Percentiles rank a stretch among this genome's conserved stretches.
Conservation (phyloP, 345 rosid species). For the Salix exigua region DNA sequence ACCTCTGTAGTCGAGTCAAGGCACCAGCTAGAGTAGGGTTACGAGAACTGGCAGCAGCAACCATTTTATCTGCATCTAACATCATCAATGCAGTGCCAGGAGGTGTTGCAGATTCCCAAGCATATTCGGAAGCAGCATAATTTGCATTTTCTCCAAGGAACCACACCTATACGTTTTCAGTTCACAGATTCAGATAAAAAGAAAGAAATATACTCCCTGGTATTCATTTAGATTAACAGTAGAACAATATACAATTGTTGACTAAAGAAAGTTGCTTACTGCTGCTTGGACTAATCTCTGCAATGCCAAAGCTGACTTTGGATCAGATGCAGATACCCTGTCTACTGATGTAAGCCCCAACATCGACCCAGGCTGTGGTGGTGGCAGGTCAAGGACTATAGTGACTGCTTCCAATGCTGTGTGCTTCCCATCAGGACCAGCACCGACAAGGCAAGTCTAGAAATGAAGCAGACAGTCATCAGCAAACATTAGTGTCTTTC, state of each 20-base stretch:
- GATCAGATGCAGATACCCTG: constrained; percentile 93
- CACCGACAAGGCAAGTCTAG: constrained; percentile 98
- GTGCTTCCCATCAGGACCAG: constrained; percentile 98
- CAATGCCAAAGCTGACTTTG: constrained; percentile 93
- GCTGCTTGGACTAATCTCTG: constrained; percentile 99
- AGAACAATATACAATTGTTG: constrained; percentile 5
- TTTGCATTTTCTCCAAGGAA: constrained; percentile 99
- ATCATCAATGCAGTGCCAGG: constrained; percentile 99
- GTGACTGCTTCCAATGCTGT: constrained; percentile 99
- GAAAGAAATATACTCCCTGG: neutral
- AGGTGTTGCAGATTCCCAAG: constrained; percentile 99
- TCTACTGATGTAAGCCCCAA: constrained; percentile 80
- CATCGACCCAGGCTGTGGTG: constrained; percentile 98
- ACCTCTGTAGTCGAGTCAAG: constrained; percentile 94
- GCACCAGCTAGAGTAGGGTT: constrained; percentile 98
- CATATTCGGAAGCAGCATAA: constrained; percentile 99
- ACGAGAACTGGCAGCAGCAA: constrained; percentile 99
- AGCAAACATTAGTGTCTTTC: neutral
- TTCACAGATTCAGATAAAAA: constrained; percentile 4
- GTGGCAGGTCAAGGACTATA: constrained; percentile 94
- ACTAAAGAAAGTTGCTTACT: constrained; percentile 46
- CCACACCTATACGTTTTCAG: constrained; percentile 63
- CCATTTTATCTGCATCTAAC: constrained; percentile 99
- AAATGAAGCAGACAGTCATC: neutral
- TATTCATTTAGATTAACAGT: neutral